A percentile compares a stretch with the other conserved stretches of the same genome.
phyloP scores from a whole-genome alignment of 345 rosid species.

The Eucalyptus dawsonii region DNA sequence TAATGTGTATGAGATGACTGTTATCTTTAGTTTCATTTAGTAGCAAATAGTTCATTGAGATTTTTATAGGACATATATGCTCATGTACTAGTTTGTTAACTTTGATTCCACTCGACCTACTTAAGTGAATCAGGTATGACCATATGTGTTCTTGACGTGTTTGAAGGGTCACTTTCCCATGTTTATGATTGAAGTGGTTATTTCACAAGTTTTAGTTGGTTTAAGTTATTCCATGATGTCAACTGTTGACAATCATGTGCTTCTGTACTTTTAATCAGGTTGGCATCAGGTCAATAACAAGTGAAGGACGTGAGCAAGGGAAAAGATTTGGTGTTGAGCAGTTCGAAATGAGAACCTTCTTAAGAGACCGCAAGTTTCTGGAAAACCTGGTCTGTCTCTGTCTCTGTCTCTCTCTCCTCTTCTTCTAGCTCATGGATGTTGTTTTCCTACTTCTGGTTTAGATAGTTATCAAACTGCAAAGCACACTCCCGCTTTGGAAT shows the following conservation, averaged over 20 bases:
- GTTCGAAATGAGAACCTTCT: constrained; percentile 87
- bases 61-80: background rate
- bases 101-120: background rate
- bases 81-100: background rate
- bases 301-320: constrained; percentile 90
- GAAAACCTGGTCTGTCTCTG: constrained; percentile 73
- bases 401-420: background rate
- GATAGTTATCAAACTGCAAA: background rate
- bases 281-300: constrained; percentile 81
- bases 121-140: background rate
- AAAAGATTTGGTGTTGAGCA: constrained; percentile 94
- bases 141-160: background rate
- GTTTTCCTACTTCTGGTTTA: background rate
- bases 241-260: background rate
- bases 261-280: constrained; percentile 33
- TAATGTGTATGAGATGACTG: background rate
- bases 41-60: background rate
- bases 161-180: background rate
- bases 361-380: constrained; percentile 53
- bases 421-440: background rate
- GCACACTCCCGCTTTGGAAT: background rate
- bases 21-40: background rate
- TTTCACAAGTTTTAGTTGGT: background rate
- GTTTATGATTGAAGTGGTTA: background rate
- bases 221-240: background rate